Evolutionary conservation across 106 monocot genomes (phyloP), one percentile per base, ranked within the genome.

Genomic region (Chionographis japonica): DNA sequence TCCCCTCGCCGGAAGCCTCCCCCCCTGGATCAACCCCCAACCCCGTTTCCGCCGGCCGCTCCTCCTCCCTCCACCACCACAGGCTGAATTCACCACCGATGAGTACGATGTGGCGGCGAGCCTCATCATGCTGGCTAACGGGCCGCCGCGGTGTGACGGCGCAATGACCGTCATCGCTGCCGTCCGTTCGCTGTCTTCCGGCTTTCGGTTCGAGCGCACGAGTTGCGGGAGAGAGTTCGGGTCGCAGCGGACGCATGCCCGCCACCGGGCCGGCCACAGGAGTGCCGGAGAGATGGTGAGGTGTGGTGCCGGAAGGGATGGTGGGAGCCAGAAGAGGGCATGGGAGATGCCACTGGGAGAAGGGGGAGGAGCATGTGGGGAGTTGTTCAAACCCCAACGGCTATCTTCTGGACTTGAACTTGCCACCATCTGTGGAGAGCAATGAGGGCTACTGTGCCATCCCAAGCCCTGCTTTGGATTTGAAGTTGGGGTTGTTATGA

Each of bases 11-110:
- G 46, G 46, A 46, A 46, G 9, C 46, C 46, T 5, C 46, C 46
- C 46, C 46, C 9, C 46, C 17, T 90, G 94, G 13, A 90, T 94
- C 75, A 85, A 74, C 49, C 86, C 83, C 1, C 90, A 78, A 0
- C 50, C 60, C 3, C 58, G 62, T n/a, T 36, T 68, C 74, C 65
- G 52, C 43, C 74, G 46, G 3, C 18, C 37, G 62, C 39, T 3
- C 46, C 37, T 16, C 51, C 56, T 3, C 39, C 12, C 56, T 40
- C 53, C 4, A 40, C 46, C 46, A 46, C 46, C 9, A 0, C 46
- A 46, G 1, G 8, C 46, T 2, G 13, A 13, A n/a, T 50, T 40
- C 18, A 19, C 58, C 37, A 50, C 59, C 8, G 63, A 70, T 8
- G 74, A 83, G 65, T 61, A 64, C 66, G 67, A 83, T 10, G 80